Base-by-base conservation (phyloP, 2,329 filamentous ascomycete genomes). In the Raffaelea ambrosiae region DNA sequence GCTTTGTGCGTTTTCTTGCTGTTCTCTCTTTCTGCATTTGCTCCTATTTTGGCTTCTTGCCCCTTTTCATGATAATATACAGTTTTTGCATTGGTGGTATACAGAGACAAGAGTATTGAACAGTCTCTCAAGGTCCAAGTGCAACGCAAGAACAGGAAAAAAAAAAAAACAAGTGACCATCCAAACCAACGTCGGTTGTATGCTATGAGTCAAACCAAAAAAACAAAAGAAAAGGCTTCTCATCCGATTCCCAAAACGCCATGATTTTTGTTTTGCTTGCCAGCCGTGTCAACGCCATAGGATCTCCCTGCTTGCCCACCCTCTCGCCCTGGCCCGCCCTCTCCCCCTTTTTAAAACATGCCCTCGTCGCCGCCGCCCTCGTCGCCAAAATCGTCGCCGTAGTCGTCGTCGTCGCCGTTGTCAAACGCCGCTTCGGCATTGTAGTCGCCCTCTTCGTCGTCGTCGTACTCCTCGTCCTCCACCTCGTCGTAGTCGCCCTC, bases 391-490 rank as follows among this genome's bases (percentile, higher is more conserved):
- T 75, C 74, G 20, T 71, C 70, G 46, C 52, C 53, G 21, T 54
- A 54, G 46, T 75, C 70, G 21, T 78, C 74, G n/a, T 66, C 64
- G 51, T 76, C 74, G 13, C 74, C 75, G 21, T 71, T 74, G 51
- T 80, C 77, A 58, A 81, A 81, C 63, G 80, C 80, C 10, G 69
- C 69, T 56, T 81, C 77, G 3, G 77, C 77, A 40, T 81, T 73
- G 57, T 81, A 81, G 51, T 81, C 77, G 8, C 77, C 77, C 2
- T 73, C 77, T 43, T 77, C 74, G 49, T 79, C 75, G 48, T 81
- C 77, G 43, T 81, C 74, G 51, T 74, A 70, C 47, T 74, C 72
- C 53, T 73, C 69, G 18, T 69, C 70, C 45, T 71, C 69, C 31
- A 65, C 64, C 36, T 62, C 57, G 18, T 56, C 67, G 44, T 76